Evolutionary conservation across 305 asterid genomes (phyloP).

Genomic region (Solanum aculeatissimum): DNA sequence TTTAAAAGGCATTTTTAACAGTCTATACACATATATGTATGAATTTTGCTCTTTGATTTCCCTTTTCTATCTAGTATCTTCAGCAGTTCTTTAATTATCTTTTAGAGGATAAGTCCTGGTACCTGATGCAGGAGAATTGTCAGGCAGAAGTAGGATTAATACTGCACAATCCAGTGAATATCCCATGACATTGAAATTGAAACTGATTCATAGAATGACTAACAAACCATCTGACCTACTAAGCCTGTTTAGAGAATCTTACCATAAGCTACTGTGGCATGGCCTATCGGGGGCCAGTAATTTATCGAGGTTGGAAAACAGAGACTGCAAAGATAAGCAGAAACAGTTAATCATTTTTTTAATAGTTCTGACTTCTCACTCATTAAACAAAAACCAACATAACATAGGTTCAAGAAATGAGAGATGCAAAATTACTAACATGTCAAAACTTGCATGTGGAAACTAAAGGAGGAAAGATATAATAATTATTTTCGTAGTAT

Average conservation of each 20-base stretch:
- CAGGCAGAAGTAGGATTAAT: neutral
- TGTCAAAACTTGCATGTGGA: neutral
- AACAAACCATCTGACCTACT: neutral
- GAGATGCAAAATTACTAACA: neutral
- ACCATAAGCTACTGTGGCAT: constrained; percentile 87
- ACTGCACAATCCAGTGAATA: neutral
- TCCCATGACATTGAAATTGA: neutral
- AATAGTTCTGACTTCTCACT: neutral
- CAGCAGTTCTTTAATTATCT: neutral
- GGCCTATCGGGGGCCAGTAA: constrained; percentile 79
- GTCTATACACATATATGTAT: neutral
- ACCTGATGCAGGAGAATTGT: neutral
- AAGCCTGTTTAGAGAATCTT: constrained; percentile 9
- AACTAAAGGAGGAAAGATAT: neutral
- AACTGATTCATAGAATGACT: neutral
- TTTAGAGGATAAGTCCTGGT: neutral
- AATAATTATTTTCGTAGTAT: neutral
- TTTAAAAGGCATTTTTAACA: neutral
- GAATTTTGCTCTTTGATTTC: neutral
- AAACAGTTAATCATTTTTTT: neutral
- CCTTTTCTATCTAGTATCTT: neutral
- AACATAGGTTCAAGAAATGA: neutral
- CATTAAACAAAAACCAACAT: neutral
- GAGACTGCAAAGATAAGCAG: constrained; percentile 34
- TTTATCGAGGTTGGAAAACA: constrained; percentile 72